Percentiles rank a stretch among this genome's conserved stretches.
These are phyloP conservation scores for Cyclostephanos invisitatus DNA, from an alignment of 108 stramenopile species.

Conservation along the genomic window DNA sequence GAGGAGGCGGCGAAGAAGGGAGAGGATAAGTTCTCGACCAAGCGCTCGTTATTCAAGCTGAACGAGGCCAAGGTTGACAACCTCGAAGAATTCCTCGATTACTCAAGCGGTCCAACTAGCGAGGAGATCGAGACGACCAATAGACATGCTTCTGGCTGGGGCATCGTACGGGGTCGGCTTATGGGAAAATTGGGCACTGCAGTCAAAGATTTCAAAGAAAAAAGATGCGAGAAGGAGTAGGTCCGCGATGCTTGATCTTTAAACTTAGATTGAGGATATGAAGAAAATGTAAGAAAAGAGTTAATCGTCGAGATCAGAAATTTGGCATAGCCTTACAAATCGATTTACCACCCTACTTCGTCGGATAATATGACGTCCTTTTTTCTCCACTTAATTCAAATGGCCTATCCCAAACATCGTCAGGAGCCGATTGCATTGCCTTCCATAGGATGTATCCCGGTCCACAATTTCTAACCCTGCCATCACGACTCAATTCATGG, in stretches of 20 bases:
- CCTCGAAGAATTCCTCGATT: slow-evolving; percentile 35
- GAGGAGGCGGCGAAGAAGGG: slow-evolving; percentile 48
- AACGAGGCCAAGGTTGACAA: slow-evolving; percentile 51
- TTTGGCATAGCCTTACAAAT: neutral
- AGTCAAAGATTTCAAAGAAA: slow-evolving; percentile 41
- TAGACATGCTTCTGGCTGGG: slow-evolving; percentile 22
- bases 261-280: neutral
- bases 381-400: slow-evolving; percentile 20
- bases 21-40: slow-evolving; percentile 47
- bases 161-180: slow-evolving; percentile 34
- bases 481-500: slow-evolving; percentile 54
- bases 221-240: neutral
- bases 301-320: neutral
- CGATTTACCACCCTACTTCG: slow-evolving; percentile 9
- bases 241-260: too few species aligned
- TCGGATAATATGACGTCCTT: slow-evolving; percentile 20
- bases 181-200: slow-evolving; percentile 33
- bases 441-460: slow-evolving; percentile 62
- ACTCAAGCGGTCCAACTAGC: slow-evolving; percentile 5
- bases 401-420: slow-evolving; percentile 35
- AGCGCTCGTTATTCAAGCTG: slow-evolving; percentile 37
- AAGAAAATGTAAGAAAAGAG: neutral
- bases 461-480: slow-evolving; percentile 65
- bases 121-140: slow-evolving; percentile 1
- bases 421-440: slow-evolving; percentile 49